Base-by-base conservation (phyloP, 1,284 basidiomycete genomes). In the Sparassis latifolia region DNA sequence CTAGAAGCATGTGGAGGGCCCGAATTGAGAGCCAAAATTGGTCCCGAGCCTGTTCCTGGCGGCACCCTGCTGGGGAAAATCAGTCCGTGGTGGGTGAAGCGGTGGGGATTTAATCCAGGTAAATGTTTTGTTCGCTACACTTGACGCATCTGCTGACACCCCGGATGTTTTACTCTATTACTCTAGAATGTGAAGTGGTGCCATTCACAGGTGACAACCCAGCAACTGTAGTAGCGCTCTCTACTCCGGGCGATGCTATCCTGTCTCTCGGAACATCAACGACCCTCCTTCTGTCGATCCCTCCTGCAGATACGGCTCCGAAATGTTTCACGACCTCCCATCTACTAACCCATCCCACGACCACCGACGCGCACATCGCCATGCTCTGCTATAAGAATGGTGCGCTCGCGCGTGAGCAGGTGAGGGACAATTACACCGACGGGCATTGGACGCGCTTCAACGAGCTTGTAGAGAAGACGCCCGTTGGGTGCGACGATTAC, bases 191-290 rank as follows among this genome's bases (percentile, higher is more conserved):
- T 61, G 71, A 84, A 43, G 77, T 97, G 49, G 86, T 87, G 10
- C 89, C 91, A 0, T 91, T 92, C 61, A 95, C 92, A 0, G 93
- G 93, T 9, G 93, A 97, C 67, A 97, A 97, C 65, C 88, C 92
- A 2, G 90, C 91, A 1, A 93, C 91, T 2, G 83, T 95, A 54
- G 78, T 92, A 44, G 82, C 86, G 2, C 77, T 93, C 45, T 84
- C 83, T 3, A 75, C 75, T n/a, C 84, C 86, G n/a, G 80, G 88
- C 53, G 91, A 96, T 63, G 92, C 90, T 5, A 75, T 96, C 39
- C 78, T 96, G 33, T 93, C 90, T 7, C 77, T 96, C n/a, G 92
- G 92, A 33, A 97, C 92, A 5, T 93, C 90, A 0, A 93, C 92
- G 10, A 95, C 92, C 0, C 82, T 93, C 56, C 77, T 95, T 27